phyloP scores from a whole-genome alignment of 2,329 filamentous ascomycete genomes.

The Apiospora saccharicola region DNA sequence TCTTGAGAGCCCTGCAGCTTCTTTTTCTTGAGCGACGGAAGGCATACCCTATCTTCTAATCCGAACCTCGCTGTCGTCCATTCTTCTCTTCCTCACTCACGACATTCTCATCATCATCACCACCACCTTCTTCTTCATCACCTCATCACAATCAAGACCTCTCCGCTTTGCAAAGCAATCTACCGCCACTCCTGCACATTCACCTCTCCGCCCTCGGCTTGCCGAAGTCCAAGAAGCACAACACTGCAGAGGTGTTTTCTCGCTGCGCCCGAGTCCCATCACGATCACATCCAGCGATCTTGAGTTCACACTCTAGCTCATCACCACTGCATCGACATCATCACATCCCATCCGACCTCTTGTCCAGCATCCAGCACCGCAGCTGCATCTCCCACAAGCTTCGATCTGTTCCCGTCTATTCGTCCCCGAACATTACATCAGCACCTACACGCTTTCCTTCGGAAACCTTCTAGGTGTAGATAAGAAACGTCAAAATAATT shows the following conservation, averaged over 20 bases:
- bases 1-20: conserved; percentile 42
- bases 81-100: conserved; percentile 31
- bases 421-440: conserved; percentile 69
- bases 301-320: conserved; percentile 28
- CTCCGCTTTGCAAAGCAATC: conserved; percentile 15
- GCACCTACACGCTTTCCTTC: conserved; percentile 95
- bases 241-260: conserved; percentile 18
- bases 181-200: conserved; percentile 6
- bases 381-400: conserved; percentile 36
- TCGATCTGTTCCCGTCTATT: conserved; percentile 39
- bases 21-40: conserved; percentile 29
- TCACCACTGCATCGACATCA: conserved; percentile 25
- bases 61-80: conserved; percentile 28
- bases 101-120: conserved; percentile 29
- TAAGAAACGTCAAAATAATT: conserved; percentile 64
- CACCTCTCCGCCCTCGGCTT: conserved; percentile 19
- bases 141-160: conserved; percentile 10
- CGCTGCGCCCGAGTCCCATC: conserved; percentile 22
- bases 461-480: conserved; percentile 87
- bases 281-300: conserved; percentile 28
- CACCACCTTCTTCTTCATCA: conserved; percentile 22
- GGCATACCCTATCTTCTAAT: conserved; percentile 21
- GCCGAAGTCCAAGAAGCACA: conserved; percentile 17
- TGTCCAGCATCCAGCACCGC: conserved; percentile 37
- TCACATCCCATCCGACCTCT: conserved; percentile 29